phyloP scores from a whole-genome alignment of 2,329 filamentous ascomycete genomes.

The Macrophomina tecta region DNA sequence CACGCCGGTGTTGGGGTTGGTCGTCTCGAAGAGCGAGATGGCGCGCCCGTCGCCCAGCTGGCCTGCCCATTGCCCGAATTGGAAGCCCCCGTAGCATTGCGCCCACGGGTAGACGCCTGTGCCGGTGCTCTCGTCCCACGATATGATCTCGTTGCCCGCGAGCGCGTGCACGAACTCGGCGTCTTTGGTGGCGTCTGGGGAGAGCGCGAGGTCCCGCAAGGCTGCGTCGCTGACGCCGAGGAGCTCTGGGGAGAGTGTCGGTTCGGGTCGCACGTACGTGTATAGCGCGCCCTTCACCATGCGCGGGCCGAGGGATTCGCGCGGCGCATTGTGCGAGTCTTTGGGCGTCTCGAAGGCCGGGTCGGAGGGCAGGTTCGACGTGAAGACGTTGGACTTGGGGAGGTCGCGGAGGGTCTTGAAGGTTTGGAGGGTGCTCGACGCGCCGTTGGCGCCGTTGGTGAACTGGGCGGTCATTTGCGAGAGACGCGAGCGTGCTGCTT shows the following conservation, averaged over 20 bases:
- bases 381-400: constrained; percentile 70
- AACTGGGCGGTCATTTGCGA: constrained; percentile 54
- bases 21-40: constrained; percentile 91
- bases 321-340: constrained; percentile 79
- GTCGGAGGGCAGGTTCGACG: constrained; percentile 75
- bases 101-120: constrained; percentile 92
- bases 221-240: constrained; percentile 81
- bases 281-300: constrained; percentile 85
- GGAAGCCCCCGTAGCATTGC: constrained; percentile 89
- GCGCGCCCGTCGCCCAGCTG: constrained; percentile 94
- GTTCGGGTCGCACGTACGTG: constrained; percentile 87
- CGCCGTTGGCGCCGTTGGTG: constrained; percentile 32
- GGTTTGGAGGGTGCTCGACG: constrained; percentile 30
- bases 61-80: constrained; percentile 84
- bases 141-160: constrained; percentile 81
- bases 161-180: constrained; percentile 79
- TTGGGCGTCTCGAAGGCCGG: constrained; percentile 78
- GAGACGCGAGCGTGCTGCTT: constrained; percentile 40
- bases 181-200: constrained; percentile 68
- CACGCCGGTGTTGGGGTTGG: constrained; percentile 71
- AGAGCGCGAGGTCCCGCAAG: constrained; percentile 80
- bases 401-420: constrained; percentile 54
- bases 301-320: constrained; percentile 77
- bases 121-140: constrained; percentile 69
- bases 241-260: constrained; percentile 74